A percentile compares a stretch with the other conserved stretches of the same genome.
phyloP scores from a whole-genome alignment of 2,329 filamentous ascomycete species.

The Ophiosphaerella herpotricha region DNA sequence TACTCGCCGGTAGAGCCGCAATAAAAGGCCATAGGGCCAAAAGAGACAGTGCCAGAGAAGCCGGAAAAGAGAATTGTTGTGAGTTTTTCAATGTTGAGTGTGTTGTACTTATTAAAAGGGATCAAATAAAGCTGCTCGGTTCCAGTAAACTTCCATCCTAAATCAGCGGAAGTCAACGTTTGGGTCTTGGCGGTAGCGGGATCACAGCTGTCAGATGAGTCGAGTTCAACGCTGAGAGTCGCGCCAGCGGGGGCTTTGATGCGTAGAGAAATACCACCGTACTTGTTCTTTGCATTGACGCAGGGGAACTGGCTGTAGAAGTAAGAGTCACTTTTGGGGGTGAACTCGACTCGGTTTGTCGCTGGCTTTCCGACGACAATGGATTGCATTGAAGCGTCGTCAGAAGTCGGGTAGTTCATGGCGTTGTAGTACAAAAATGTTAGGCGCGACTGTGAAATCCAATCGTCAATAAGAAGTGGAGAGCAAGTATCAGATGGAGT shows the following conservation, averaged over 20 bases:
- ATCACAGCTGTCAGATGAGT: constrained; percentile 54
- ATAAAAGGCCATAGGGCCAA: constrained; percentile 64
- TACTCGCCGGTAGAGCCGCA: constrained; percentile 61
- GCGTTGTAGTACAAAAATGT: constrained; percentile 67
- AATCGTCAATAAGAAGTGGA: constrained; percentile 61
- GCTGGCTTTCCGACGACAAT: constrained; percentile 56
- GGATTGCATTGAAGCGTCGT: constrained; percentile 62
- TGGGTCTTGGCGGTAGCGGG: constrained; percentile 41
- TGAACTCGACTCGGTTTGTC: constrained; percentile 57
- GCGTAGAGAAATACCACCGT: constrained; percentile 61
- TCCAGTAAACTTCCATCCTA: constrained; percentile 66
- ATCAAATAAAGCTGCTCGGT: constrained; percentile 64
- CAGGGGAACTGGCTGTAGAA: constrained; percentile 64
- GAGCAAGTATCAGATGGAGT: constrained; percentile 46
- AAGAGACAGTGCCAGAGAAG: constrained; percentile 53
- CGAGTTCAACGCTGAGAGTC: constrained; percentile 58
- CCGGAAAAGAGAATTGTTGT: constrained; percentile 57
- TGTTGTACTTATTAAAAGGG: constrained; percentile 58
- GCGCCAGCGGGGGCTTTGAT: constrained; percentile 60
- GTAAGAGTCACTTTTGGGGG: constrained; percentile 57
- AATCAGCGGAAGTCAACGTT: constrained; percentile 52
- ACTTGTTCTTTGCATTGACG: constrained; percentile 54
- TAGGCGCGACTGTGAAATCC: constrained; percentile 64
- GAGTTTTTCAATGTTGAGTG: constrained; percentile 58
- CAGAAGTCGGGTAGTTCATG: constrained; percentile 59